These are phyloP conservation scores for Crepidotus sp. DNA, from an alignment of 1,284 basidiomycete genomes.

Conservation along the genomic window DNA sequence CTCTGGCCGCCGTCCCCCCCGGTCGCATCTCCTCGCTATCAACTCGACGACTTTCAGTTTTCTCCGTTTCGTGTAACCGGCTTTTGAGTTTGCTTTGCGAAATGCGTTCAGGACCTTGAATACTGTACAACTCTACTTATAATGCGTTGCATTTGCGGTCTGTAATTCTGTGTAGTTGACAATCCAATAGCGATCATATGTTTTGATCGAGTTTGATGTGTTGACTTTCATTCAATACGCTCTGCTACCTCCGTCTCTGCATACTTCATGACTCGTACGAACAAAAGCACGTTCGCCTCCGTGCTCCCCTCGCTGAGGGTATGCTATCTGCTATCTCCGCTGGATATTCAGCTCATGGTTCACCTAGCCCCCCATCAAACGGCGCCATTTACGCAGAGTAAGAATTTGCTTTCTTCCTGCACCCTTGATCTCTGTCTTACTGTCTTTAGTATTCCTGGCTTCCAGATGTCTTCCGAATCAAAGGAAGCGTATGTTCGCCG, in stretches of 20 bases:
- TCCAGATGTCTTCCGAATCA: slow-evolving; percentile 74
- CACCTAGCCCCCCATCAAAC: slow-evolving; percentile 30
- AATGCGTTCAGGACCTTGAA: background rate
- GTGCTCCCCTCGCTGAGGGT: slow-evolving; percentile 27
- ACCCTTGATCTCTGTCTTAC: background rate
- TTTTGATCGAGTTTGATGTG: slow-evolving; percentile 2
- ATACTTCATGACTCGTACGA: slow-evolving; percentile 7
- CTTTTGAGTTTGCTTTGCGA: slow-evolving; percentile 6
- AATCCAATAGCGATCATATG: slow-evolving; percentile 4
- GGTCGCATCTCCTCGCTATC: slow-evolving; percentile 11
- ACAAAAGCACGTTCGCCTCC: slow-evolving; percentile 12
- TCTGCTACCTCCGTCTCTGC: too few relatives aligned
- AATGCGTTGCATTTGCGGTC: background rate
- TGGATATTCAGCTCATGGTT: background rate
- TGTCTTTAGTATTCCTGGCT: slow-evolving; percentile 74
- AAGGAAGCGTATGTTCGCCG: slow-evolving; percentile 49
- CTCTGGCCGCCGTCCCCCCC: slow-evolving; percentile 7
- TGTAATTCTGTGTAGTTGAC: background rate
- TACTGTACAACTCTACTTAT: slow-evolving; percentile 1
- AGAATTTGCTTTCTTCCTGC: background rate
- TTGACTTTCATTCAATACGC: too few relatives aligned
- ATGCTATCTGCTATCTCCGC: slow-evolving; percentile 6
- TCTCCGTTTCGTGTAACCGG: slow-evolving; percentile 13
- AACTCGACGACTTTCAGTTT: slow-evolving; percentile 15
- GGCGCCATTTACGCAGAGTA: slow-evolving; percentile 39